Percentiles rank a stretch among this genome's conserved stretches.
phyloP scores from a whole-genome alignment of 768 basidiomycete species.

The Paxillus ammoniavirescens region DNA sequence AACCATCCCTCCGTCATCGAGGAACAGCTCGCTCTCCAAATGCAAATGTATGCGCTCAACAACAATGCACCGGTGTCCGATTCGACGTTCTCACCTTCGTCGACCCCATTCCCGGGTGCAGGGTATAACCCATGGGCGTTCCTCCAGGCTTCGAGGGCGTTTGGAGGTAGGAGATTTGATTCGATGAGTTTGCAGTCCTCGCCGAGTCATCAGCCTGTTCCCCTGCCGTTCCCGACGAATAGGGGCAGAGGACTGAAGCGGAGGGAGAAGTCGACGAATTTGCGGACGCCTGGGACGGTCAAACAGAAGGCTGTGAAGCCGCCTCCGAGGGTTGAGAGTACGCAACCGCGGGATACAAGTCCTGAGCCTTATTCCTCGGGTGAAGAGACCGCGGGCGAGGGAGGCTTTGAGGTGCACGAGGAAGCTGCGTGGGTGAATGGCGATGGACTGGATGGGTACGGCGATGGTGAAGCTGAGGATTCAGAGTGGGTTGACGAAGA shows the following conservation, averaged over 20 bases:
- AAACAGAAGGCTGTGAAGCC: conserved; percentile 47
- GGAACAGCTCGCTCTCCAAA: conserved; percentile 71
- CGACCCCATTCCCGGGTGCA: conserved; percentile 67
- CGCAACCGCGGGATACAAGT: conserved; percentile 78
- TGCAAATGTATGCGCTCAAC: conserved; percentile 74
- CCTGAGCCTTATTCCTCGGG: conserved; percentile 74
- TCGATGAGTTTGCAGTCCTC: conserved; percentile 57
- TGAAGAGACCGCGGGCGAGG: conserved; percentile 79
- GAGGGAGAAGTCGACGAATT: conserved; percentile 38
- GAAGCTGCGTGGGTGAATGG: conserved; percentile 38
- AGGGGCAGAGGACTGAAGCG: conserved; percentile 47
- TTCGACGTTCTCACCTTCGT: conserved; percentile 73
- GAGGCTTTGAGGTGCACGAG: conserved; percentile 37
- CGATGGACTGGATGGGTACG: conserved; percentile 24
- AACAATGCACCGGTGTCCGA: conserved; percentile 65
- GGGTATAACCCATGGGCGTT: conserved; percentile 75
- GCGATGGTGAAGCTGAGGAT: conserved; percentile 41
- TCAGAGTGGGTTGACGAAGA: conserved; percentile 79
- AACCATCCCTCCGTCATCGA: conserved; percentile 53
- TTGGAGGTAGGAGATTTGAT: conserved; percentile 43
- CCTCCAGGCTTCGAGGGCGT: conserved; percentile 53
- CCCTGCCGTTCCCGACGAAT: conserved; percentile 49
- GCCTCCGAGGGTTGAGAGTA: conserved; percentile 79
- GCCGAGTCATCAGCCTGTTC: conserved; percentile 32
- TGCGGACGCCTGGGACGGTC: conserved; percentile 22